These are phyloP conservation scores for Cyclotella choctawhatcheeana DNA, from an alignment of 108 stramenopile species.

Conservation along the genomic window DNA sequence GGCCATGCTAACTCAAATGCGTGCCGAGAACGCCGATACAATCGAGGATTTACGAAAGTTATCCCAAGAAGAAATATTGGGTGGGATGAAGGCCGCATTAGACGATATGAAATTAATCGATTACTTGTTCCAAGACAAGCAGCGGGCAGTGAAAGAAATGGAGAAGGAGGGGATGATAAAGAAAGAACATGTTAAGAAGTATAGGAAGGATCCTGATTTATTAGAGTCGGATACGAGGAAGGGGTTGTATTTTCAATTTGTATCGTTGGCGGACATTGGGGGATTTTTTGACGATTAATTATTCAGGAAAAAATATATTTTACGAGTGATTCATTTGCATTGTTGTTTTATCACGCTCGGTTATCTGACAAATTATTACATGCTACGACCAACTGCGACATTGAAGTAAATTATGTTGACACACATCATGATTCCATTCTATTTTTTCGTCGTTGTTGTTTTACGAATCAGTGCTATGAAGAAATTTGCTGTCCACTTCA, in stretches of 20 bases:
- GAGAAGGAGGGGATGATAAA: conserved; percentile 75
- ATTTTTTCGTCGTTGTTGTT: too few relatives aligned
- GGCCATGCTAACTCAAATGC: conserved; percentile 59
- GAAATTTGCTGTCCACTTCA: neutral
- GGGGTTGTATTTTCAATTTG: conserved; percentile 67
- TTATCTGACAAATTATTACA: neutral
- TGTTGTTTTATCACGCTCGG: neutral
- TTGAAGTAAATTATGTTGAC: conserved; percentile 2
- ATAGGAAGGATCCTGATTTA: conserved; percentile 61
- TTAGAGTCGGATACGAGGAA: conserved; percentile 68
- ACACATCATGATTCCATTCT: too few relatives aligned
- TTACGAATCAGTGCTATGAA: neutral
- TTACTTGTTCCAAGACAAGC: conserved; percentile 63
- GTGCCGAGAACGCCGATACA: conserved; percentile 35
- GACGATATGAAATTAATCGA: conserved; percentile 69
- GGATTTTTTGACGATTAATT: conserved; percentile 43
- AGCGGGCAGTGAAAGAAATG: conserved; percentile 62
- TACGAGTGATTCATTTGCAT: neutral
- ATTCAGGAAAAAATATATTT: neutral
- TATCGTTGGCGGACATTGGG: conserved; percentile 60
- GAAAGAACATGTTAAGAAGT: conserved; percentile 57
- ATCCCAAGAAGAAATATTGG: conserved; percentile 50
- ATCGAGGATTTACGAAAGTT: conserved; percentile 40
- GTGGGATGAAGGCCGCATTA: conserved; percentile 57
- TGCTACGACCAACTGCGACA: too few relatives aligned